Conservation (phyloP, 2,329 filamentous ascomycete genomes). For the Trichoderma koningiopsis region DNA sequence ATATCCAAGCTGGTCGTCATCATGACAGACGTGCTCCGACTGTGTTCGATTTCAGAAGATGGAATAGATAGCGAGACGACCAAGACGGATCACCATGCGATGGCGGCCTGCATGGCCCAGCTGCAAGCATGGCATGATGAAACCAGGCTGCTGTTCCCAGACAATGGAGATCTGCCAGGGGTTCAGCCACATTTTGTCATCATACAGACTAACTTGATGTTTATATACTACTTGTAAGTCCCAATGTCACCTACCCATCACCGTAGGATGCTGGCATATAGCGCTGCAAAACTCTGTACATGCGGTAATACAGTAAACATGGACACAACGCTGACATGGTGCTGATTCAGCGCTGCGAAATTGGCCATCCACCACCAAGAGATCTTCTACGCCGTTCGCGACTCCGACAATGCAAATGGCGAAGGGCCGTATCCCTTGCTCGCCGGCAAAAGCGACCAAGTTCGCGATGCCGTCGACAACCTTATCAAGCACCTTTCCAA, state of each 20-base stretch:
- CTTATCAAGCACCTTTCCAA: constrained; percentile 14
- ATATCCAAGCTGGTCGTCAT: constrained; percentile 18
- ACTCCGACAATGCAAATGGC: background rate
- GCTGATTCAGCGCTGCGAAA: constrained; percentile 3
- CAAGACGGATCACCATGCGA: background rate
- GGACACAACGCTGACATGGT: background rate
- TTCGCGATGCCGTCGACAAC: constrained; percentile 13
- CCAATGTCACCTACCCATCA: background rate
- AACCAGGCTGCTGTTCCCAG: constrained; percentile 8
- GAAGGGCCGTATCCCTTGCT: background rate
- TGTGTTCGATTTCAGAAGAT: constrained; percentile 12
- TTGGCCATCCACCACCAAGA: constrained; percentile 13
- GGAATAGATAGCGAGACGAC: constrained; percentile 8
- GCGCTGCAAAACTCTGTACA: too few species aligned
- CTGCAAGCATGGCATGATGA: constrained; percentile 15
- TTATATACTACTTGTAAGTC: constrained; percentile 23
- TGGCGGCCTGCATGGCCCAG: constrained; percentile 1
- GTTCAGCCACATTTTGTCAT: constrained; percentile 18
- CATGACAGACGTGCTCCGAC: constrained; percentile 3
- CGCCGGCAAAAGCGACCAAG: constrained; percentile 16
- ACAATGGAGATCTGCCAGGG: constrained; percentile 5
- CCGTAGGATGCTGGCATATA: background rate
- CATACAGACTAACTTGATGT: constrained; percentile 23
- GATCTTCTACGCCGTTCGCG: constrained; percentile 15
- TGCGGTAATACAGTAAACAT: background rate